A percentile compares a stretch with the other conserved stretches of the same genome.
Conservation (phyloP, 2,329 filamentous ascomycete species). For the Alternaria longipes region DNA sequence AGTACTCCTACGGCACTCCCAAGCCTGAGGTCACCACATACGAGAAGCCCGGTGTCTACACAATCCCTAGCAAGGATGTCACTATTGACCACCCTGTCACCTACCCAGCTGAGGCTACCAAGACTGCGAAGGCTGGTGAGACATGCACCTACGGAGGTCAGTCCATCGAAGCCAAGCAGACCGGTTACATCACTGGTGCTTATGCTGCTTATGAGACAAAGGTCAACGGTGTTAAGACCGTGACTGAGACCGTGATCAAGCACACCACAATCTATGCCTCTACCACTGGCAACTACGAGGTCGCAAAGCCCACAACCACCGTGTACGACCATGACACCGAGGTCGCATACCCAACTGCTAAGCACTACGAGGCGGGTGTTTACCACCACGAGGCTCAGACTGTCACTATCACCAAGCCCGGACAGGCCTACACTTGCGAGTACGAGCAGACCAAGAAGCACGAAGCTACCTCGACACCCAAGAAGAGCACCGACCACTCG, state of each 20-base stretch:
- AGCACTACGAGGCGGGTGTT: conserved; percentile 34
- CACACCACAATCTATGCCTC: conserved; percentile 35
- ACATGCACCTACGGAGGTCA: conserved; percentile 40
- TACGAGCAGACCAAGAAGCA: conserved; percentile 36
- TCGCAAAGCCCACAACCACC: conserved; percentile 48
- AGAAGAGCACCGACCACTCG: conserved; percentile 13
- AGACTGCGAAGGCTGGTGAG: conserved; percentile 31
- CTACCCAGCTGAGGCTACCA: conserved; percentile 34
- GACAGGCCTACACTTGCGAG: conserved; percentile 41
- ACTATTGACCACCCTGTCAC: conserved; percentile 32
- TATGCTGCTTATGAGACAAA: conserved; percentile 39
- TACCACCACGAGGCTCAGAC: conserved; percentile 41
- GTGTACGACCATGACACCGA: conserved; percentile 35
- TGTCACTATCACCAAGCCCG: conserved; percentile 46
- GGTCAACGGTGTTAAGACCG: conserved; percentile 17
- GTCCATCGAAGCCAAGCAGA: conserved; percentile 32
- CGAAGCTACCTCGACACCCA: conserved; percentile 16
- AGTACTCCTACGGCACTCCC: conserved; percentile 36
- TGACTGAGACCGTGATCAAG: conserved; percentile 37
- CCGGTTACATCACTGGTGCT: conserved; percentile 35
- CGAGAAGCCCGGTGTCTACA: conserved; percentile 41
- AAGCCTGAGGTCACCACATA: conserved; percentile 41
- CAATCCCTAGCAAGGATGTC: conserved; percentile 38
- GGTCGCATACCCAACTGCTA: conserved; percentile 39
- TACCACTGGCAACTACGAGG: conserved; percentile 39